These are phyloP conservation scores for Polyporus tsugae DNA, from an alignment of 1,284 basidiomycete species.

Conservation along the genomic window DNA sequence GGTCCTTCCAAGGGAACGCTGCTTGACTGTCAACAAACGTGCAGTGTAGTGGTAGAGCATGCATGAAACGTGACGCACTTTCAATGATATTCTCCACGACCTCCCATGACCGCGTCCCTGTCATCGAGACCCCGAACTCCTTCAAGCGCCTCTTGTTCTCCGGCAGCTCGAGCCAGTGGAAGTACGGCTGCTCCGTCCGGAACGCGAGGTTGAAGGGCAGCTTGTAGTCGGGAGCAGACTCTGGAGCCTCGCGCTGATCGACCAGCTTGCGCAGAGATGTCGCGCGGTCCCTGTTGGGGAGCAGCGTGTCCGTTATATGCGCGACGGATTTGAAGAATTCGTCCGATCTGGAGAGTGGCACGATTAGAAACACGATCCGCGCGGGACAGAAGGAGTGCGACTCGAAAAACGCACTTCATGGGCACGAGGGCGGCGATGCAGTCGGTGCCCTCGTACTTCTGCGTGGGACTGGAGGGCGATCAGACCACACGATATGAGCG, in stretches of 20 bases:
- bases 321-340: slow-evolving; percentile 16
- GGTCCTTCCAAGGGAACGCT: slow-evolving; percentile 72
- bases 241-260: slow-evolving; percentile 5
- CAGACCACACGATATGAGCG: neutral
- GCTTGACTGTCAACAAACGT: neutral
- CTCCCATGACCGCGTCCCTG: slow-evolving; percentile 26
- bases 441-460: slow-evolving; percentile 27
- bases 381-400: neutral
- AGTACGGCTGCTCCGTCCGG: slow-evolving; percentile 40
- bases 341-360: slow-evolving; percentile 1
- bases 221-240: slow-evolving; percentile 8
- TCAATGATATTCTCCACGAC: slow-evolving; percentile 24
- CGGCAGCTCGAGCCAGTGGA: slow-evolving; percentile 29
- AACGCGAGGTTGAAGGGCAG: slow-evolving; percentile 22
- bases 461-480: slow-evolving; percentile 9
- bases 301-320: slow-evolving; percentile 19
- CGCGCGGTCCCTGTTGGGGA: slow-evolving; percentile 14
- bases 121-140: slow-evolving; percentile 28
- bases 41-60: rapidly evolving
- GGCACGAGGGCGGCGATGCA: slow-evolving; percentile 22
- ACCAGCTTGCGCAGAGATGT: slow-evolving; percentile 28
- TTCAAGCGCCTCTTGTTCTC: slow-evolving; percentile 21
- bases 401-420: slow-evolving; percentile 14
- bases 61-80: slow-evolving; percentile 10
- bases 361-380: neutral